Conservation (phyloP, 164 flowering plant species). For the Umbilicus rupestris region DNA sequence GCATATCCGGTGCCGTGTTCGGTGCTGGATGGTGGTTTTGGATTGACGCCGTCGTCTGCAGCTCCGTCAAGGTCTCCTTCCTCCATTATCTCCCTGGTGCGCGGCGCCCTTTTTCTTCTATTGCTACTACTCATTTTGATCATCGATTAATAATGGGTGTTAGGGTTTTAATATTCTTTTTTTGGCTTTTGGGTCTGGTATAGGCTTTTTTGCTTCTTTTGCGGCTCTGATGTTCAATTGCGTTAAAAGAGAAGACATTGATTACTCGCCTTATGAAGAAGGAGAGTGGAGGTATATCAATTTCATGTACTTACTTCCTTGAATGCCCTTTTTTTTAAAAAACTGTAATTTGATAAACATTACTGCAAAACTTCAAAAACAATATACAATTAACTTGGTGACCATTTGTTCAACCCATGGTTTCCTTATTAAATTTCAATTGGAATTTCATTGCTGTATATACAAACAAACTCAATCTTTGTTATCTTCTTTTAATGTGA, state of each 20-base stretch:
- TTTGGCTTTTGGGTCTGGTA: no score
- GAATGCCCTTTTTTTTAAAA: background rate
- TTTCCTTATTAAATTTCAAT: no score
- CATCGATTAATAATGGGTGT: background rate
- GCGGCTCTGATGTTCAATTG: conserved; percentile 98
- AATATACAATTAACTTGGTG: no score
- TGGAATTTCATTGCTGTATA: no score
- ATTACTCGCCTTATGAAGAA: conserved; percentile 93
- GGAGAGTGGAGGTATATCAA: conserved; percentile 99
- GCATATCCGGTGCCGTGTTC: conserved; percentile 79
- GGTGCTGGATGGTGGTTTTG: conserved; percentile 99
- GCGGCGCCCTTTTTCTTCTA: no score
- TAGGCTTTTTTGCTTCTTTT: conserved; percentile 85
- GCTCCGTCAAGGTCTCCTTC: conserved; percentile 72
- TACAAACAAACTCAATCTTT: background rate
- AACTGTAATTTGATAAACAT: background rate
- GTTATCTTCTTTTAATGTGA: background rate
- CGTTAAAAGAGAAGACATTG: conserved; percentile 82
- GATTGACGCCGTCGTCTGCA: conserved; percentile 97
- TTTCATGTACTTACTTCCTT: no score
- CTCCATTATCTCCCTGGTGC: conserved; percentile 87
- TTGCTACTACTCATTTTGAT: background rate
- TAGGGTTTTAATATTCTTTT: conserved; percentile 13
- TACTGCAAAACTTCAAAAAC: no score
- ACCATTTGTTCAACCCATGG: no score